Evolutionary conservation across 139 green algal genomes (phyloP), one percentile per base, ranked within the genome.

Genomic region (Yamagishiella unicocca): DNA sequence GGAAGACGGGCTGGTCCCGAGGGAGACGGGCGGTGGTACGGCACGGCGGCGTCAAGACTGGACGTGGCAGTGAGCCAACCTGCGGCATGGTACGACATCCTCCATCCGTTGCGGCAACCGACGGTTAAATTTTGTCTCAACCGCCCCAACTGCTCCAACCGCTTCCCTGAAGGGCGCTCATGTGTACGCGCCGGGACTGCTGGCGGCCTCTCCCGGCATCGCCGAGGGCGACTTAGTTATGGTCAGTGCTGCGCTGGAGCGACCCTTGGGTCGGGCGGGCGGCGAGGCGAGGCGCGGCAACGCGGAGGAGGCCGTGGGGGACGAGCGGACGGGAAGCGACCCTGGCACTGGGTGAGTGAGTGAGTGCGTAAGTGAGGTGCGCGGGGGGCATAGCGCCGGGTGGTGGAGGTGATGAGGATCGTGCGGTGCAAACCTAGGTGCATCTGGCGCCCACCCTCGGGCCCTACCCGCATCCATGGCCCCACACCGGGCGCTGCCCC

Each of bases 151-250:
- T 50, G 35, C 67, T 9, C 2, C 35, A 14, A 10, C 2, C 33
- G 9, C 35, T 37, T 8, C 19, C 67, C 35, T 9, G 9, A 85
- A 94, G 1, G 95, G 95, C 1, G 92, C 95, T 0, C 61, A 96
- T 45, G 89, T 95, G 19, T 97, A 93, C 85, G 92, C 91, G 1
- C 95, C 95, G 46, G 89, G 91, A 31, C 87, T 96, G 14, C 77
- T 95, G 81, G 93, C 93, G 10, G 89, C 82, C 58, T 93, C 86
- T 31, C 66, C 85, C n/a, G 88, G 89, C 73, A 88, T 98, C 40
- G 58, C 67, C 3, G 50, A 50, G 25, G 95, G 95, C 0, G 95
- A 97, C 87, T 2, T 76, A 12, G 95, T 97, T 55, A 91, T 88
- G 2, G 95, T 97, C 1, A 95, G 82, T 33, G 82, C 94, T 19